Conservation (phyloP, 169 alveolate species). For the Plasmodium coatneyi region DNA sequence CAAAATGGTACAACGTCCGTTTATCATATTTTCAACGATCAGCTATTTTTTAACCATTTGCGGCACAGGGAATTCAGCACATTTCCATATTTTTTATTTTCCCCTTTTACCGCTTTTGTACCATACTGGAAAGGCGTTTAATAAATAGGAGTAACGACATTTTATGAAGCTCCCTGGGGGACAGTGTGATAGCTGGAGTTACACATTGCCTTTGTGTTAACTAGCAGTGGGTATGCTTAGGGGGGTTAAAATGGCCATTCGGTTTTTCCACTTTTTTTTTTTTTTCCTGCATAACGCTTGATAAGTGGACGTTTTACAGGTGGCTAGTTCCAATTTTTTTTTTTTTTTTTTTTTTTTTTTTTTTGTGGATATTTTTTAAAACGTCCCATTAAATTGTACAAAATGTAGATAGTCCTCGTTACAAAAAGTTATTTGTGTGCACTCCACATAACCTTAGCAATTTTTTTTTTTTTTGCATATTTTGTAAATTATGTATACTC, state of each 20-base stretch:
- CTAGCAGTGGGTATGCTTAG: neutral
- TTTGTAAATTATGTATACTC: neutral
- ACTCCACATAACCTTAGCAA: slow-evolving; percentile 14
- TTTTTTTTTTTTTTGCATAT: neutral
- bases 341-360: neutral
- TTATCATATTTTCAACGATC: neutral
- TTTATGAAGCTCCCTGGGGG: neutral
- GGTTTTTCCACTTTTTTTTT: neutral
- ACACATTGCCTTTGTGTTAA: neutral
- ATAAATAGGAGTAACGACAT: neutral
- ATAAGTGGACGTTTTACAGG: neutral
- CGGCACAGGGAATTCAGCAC: neutral
- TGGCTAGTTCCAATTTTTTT: slow-evolving; percentile 21
- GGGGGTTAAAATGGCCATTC: neutral
- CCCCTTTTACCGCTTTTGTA: neutral
- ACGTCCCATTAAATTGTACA: neutral
- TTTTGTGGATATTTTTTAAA: neutral
- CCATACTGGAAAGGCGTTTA: neutral
- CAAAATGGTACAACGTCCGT: neutral
- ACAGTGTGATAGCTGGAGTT: neutral
- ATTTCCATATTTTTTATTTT: neutral
- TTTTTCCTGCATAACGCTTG: neutral
- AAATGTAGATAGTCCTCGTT: neutral
- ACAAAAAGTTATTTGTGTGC: neutral
- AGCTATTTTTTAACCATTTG: neutral